Evolutionary conservation across 2,329 filamentous ascomycete species (phyloP).

Genomic region (Fusarium solani-melongenae): DNA sequence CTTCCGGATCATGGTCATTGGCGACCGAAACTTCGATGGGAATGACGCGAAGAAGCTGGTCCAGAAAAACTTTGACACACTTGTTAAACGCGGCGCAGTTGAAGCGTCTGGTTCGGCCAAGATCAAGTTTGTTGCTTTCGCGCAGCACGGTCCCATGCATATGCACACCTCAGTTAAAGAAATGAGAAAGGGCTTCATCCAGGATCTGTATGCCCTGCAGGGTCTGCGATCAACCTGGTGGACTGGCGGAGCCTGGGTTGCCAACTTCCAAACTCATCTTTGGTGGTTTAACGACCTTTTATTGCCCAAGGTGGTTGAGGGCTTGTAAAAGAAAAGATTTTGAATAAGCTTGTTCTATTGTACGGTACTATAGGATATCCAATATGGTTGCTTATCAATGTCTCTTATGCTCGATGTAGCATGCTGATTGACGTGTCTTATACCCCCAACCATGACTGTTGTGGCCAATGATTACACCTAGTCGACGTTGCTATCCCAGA

Average conservation of each 20-base stretch:
- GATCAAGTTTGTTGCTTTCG: constrained; percentile 49
- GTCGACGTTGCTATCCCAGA: background rate
- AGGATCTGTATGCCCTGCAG: constrained; percentile 54
- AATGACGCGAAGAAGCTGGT: constrained; percentile 41
- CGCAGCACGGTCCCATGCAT: constrained; percentile 52
- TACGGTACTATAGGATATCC: background rate
- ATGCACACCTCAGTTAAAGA: constrained; percentile 46
- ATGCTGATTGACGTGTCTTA: background rate
- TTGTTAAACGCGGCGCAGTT: constrained; percentile 44
- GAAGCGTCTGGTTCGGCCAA: constrained; percentile 27
- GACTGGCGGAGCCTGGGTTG: constrained; percentile 54
- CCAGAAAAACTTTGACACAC: constrained; percentile 40
- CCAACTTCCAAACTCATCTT: constrained; percentile 46
- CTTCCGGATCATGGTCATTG: constrained; percentile 47
- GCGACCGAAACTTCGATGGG: constrained; percentile 31
- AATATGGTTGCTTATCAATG: background rate
- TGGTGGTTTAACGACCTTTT: constrained; percentile 49
- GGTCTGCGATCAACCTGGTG: constrained; percentile 57
- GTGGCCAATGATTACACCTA: background rate
- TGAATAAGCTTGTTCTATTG: background rate
- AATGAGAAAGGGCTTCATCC: constrained; percentile 55
- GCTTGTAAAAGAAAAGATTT: background rate
- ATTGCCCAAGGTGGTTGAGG: constrained; percentile 27
- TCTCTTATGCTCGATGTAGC: background rate
- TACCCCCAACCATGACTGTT: background rate